These are phyloP conservation scores for Clavispora vitiphila DNA, from an alignment of 805 yeast species.

Conservation along the genomic window DNA sequence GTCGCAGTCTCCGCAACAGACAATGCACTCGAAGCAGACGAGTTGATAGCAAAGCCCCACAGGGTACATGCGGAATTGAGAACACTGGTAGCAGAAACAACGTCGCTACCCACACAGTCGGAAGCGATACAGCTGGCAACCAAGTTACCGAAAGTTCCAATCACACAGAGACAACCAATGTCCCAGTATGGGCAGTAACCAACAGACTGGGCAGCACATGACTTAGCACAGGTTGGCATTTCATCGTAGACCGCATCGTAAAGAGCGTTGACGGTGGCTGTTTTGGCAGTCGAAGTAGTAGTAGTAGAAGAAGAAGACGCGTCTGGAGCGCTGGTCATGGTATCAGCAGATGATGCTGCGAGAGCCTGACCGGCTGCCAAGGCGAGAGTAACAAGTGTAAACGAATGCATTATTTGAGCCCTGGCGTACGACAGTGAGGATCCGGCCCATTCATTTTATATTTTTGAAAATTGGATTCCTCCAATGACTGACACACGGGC, in stretches of 20 bases:
- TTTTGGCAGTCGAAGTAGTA: constrained; percentile 1
- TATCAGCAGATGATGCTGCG: constrained; percentile 6
- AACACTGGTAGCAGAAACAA: constrained; percentile 3
- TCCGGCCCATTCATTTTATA: not conserved
- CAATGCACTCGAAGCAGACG: not conserved
- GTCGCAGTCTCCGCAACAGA: not conserved
- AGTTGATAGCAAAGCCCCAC: not conserved
- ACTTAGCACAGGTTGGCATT: constrained; percentile 10
- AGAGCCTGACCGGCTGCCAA: not conserved
- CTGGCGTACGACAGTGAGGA: not conserved
- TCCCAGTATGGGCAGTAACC: constrained; percentile 13
- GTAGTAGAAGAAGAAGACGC: not conserved
- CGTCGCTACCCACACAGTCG: constrained; percentile 7
- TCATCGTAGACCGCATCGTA: constrained; percentile 9
- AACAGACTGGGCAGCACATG: constrained; percentile 5
- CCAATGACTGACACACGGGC: not conserved
- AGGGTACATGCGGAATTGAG: constrained; percentile 4
- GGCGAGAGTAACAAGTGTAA: constrained; percentile 1
- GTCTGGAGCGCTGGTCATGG: constrained; percentile 1
- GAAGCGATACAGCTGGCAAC: constrained; percentile 11
- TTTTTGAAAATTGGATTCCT: not conserved
- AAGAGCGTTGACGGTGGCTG: constrained; percentile 12
- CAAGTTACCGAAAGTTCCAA: constrained; percentile 4
- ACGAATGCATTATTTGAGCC: not conserved
- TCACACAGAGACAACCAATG: constrained; percentile 13